These are phyloP conservation scores for Sordariomycetes sp. DNA, from an alignment of 2,329 filamentous ascomycete genomes.

Conservation along the genomic window DNA sequence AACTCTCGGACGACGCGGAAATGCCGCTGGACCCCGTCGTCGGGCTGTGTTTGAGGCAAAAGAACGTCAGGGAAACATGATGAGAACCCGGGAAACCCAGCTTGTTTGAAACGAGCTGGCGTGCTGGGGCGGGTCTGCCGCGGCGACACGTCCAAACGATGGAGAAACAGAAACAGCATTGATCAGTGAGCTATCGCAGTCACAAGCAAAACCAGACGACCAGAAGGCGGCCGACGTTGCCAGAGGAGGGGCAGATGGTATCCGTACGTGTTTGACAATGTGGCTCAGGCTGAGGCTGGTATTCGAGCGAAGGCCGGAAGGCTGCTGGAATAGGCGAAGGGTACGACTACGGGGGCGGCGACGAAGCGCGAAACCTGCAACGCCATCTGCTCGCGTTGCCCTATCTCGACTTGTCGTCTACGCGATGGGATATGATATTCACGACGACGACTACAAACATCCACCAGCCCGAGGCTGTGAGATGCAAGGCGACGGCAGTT, in stretches of 20 bases:
- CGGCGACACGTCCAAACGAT: neutral
- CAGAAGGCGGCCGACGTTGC: neutral
- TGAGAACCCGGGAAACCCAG: neutral
- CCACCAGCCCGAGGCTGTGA: no score
- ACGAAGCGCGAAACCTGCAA: no score
- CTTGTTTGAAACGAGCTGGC: neutral
- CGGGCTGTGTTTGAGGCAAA: neutral
- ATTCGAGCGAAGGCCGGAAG: neutral
- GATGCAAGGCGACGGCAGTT: no score
- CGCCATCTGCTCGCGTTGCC: neutral
- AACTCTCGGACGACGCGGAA: neutral
- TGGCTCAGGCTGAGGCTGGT: neutral
- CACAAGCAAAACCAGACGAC: neutral
- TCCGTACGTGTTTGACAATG: neutral
- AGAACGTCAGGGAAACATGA: neutral
- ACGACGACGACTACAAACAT: no score
- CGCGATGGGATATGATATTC: neutral
- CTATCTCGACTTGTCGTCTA: neutral
- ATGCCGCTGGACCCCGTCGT: neutral
- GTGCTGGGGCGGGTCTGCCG: neutral
- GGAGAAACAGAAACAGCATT: neutral
- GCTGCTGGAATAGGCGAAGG: no score
- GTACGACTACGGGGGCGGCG: no score
- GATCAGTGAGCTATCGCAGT: neutral
- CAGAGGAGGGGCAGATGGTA: neutral